A percentile compares a stretch with the other conserved stretches of the same genome.
These are phyloP conservation scores for Aphanomyces invadans DNA, from an alignment of 352 stramenopile species.

Conservation along the genomic window DNA sequence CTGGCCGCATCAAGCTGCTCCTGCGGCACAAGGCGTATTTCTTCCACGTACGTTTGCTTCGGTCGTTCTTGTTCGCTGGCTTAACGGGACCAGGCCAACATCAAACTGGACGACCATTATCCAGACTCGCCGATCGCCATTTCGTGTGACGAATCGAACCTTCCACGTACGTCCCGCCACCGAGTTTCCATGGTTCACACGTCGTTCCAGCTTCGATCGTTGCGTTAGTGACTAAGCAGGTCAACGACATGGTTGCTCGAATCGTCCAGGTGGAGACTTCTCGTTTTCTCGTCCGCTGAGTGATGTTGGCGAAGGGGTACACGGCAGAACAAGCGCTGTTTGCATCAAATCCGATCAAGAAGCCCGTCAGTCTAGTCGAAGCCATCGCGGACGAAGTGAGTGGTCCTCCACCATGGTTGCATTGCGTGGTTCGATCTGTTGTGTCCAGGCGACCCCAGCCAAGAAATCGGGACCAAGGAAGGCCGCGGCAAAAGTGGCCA, in stretches of 20 bases:
- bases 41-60: not conserved
- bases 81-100: slow-evolving; percentile 18
- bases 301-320: slow-evolving; percentile 15
- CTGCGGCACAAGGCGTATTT: not conserved
- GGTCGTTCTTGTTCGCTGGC: too few relatives aligned
- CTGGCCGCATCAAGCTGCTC: slow-evolving; percentile 14
- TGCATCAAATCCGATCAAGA: slow-evolving; percentile 20
- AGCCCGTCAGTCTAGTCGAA: slow-evolving; percentile 3
- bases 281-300: too few relatives aligned
- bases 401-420: too few relatives aligned
- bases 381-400: not conserved
- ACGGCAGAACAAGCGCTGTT: slow-evolving; percentile 14
- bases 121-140: slow-evolving; percentile 6
- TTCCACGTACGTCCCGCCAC: not conserved
- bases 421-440: too few relatives aligned
- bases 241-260: slow-evolving; percentile 9
- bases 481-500: not conserved
- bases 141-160: slow-evolving; percentile 15
- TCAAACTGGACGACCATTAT: slow-evolving; percentile 22
- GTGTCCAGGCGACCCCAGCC: not conserved
- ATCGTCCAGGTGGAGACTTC: slow-evolving; percentile 2
- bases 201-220: not conserved
- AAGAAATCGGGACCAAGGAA: slow-evolving; percentile 9
- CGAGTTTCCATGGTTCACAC: not conserved
- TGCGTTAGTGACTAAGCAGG: not conserved